Percentiles rank a stretch among this genome's conserved stretches.
Conservation (phyloP, 2,329 filamentous ascomycete species). For the Colletotrichum zoysiae region DNA sequence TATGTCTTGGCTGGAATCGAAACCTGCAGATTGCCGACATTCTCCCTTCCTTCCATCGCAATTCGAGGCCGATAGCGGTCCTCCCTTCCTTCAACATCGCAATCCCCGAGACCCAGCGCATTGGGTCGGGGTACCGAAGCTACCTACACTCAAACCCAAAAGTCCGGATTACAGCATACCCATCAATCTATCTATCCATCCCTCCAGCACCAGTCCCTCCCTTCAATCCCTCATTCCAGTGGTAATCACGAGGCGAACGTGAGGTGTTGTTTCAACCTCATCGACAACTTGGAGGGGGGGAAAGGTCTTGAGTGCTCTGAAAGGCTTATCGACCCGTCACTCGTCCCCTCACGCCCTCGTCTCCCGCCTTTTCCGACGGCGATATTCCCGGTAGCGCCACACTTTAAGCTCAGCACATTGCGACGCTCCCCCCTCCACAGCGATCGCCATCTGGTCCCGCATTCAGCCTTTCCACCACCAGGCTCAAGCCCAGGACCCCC, state of each 20-base stretch:
- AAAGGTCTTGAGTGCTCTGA: not conserved
- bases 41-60: not conserved
- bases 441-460: conserved; percentile 10
- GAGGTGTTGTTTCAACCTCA: not conserved
- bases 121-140: conserved; percentile 13
- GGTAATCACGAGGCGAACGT: too few relatives aligned
- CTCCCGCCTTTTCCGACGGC: not conserved
- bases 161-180: not conserved
- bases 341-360: not conserved
- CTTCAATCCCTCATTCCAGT: too few relatives aligned
- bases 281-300: not conserved
- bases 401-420: conserved; percentile 36
- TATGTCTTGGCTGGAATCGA: not conserved
- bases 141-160: conserved; percentile 16
- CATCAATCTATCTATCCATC: too few relatives aligned
- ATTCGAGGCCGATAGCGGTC: not conserved
- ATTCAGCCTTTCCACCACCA: not conserved
- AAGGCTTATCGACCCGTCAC: conserved; percentile 1
- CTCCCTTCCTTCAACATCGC: not conserved
- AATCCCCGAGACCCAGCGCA: conserved; percentile 3
- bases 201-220: conserved; percentile 15
- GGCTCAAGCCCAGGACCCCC: not conserved
- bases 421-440: conserved; percentile 30
- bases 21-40: not conserved
- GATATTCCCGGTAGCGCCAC: conserved; percentile 34